Percentiles rank a stretch among this genome's conserved stretches.
These are phyloP conservation scores for Blastomyces percursus DNA, from an alignment of 2,329 filamentous ascomycete genomes.

Conservation along the genomic window DNA sequence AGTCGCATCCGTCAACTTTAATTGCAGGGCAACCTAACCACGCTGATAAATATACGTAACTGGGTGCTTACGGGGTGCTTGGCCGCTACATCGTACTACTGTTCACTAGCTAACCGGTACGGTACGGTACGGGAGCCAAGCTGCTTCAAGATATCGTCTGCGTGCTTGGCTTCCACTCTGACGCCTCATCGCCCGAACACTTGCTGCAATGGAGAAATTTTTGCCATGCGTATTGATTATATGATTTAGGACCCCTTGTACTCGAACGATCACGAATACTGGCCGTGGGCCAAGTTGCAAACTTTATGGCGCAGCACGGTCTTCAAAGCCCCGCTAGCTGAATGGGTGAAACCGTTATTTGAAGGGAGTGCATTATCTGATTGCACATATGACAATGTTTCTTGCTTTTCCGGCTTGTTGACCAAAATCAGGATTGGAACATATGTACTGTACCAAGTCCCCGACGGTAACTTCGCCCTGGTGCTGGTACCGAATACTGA, in stretches of 20 bases:
- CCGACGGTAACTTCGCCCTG: no score
- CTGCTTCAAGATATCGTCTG: not conserved
- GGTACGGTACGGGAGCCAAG: not conserved
- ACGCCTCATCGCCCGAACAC: not conserved
- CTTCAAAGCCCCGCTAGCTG: no score
- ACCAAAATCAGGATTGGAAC: not conserved
- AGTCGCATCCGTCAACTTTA: not conserved
- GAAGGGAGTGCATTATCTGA: not conserved
- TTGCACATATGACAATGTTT: not conserved
- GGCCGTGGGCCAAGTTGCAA: no score
- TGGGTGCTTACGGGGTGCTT: not conserved
- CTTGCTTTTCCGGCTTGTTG: not conserved
- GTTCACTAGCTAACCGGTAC: not conserved
- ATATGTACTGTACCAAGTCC: not conserved
- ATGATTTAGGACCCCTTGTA: not conserved
- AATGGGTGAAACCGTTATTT: not conserved
- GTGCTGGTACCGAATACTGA: no score
- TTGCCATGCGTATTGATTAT: not conserved
- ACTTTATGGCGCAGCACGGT: no score
- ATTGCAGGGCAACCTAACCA: not conserved
- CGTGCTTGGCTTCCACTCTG: not conserved
- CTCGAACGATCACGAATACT: no score
- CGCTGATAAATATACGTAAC: not conserved
- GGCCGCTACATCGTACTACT: no score
- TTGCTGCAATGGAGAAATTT: not conserved